A percentile compares a stretch with the other conserved stretches of the same genome.
phyloP scores from a whole-genome alignment of 306 rosid genomes.

The Mucuna pruriens region DNA sequence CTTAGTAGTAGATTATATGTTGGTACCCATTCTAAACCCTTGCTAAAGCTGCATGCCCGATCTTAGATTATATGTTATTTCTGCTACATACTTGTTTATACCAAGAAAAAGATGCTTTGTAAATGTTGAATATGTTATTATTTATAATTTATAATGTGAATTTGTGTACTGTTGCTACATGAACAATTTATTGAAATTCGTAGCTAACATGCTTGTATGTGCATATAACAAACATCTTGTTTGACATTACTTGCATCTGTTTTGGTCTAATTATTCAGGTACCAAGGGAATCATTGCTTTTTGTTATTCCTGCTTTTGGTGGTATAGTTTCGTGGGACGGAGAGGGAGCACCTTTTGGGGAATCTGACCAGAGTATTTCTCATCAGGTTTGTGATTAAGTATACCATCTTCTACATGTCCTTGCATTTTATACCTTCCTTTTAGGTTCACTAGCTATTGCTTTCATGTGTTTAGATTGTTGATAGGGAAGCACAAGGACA shows the following conservation, averaged over 20 bases:
- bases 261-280: slow-evolving; percentile 57
- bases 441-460: slow-evolving; percentile 26
- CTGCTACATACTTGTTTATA: too few relatives aligned
- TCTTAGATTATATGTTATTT: too few relatives aligned
- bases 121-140: not conserved
- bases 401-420: not conserved
- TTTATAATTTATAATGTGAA: not conserved
- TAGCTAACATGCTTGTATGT: not conserved
- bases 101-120: not conserved
- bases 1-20: not conserved
- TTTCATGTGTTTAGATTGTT: slow-evolving; percentile 65
- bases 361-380: slow-evolving; percentile 74
- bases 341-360: slow-evolving; percentile 80
- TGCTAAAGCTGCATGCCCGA: not conserved
- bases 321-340: slow-evolving; percentile 97
- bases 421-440: not conserved
- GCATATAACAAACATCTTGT: not conserved
- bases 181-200: not conserved
- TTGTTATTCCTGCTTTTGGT: slow-evolving; percentile 91
- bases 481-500: slow-evolving; percentile 81
- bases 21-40: not conserved
- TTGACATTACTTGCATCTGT: slow-evolving; percentile 9
- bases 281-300: slow-evolving; percentile 87
- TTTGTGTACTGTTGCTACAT: slow-evolving; percentile 4
- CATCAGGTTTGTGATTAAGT: slow-evolving; percentile 67